Evolutionary conservation across 1,139 yeast genomes (phyloP).

Genomic region (Cylindricascospora bacillispora): DNA sequence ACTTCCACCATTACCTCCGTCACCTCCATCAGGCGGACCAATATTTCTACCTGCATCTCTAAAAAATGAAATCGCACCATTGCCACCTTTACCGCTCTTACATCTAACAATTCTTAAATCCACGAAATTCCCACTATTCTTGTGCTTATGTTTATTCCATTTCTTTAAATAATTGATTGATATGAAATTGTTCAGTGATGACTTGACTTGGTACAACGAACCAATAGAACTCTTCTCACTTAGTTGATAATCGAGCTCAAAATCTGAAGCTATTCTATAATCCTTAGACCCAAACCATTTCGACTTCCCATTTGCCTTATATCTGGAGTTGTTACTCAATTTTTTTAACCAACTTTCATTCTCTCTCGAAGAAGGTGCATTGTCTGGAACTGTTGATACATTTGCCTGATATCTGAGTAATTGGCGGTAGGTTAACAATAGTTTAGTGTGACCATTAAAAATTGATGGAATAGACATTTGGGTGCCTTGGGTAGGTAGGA

Average conservation of each 20-base stretch:
- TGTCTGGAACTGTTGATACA: conserved; percentile 24
- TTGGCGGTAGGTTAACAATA: too few relatives aligned
- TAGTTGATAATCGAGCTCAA: too few relatives aligned
- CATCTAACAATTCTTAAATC: conserved; percentile 60
- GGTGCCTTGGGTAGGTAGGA: too few relatives aligned
- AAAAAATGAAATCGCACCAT: conserved; percentile 75
- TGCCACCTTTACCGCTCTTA: conserved; percentile 79
- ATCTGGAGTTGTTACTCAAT: conserved; percentile 25
- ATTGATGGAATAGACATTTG: too few relatives aligned
- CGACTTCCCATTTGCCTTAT: conserved; percentile 36
- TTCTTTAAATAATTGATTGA: conserved; percentile 20
- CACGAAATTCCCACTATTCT: conserved; percentile 30
- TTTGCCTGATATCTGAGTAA: too few relatives aligned
- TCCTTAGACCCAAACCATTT: conserved; percentile 7
- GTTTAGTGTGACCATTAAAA: too few relatives aligned
- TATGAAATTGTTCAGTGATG: background rate
- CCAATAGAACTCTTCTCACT: conserved; percentile 1
- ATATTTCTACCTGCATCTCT: conserved; percentile 72
- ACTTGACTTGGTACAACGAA: conserved; percentile 2
- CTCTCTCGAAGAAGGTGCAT: conserved; percentile 35
- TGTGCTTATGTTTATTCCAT: conserved; percentile 30
- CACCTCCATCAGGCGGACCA: conserved; percentile 98
- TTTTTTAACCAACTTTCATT: conserved; percentile 35
- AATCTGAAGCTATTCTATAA: background rate
- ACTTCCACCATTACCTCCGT: conserved; percentile 90